A percentile compares a stretch with the other conserved stretches of the same genome.
phyloP scores from a whole-genome alignment of 169 alveolate genomes.

The Plasmodium berghei region DNA sequence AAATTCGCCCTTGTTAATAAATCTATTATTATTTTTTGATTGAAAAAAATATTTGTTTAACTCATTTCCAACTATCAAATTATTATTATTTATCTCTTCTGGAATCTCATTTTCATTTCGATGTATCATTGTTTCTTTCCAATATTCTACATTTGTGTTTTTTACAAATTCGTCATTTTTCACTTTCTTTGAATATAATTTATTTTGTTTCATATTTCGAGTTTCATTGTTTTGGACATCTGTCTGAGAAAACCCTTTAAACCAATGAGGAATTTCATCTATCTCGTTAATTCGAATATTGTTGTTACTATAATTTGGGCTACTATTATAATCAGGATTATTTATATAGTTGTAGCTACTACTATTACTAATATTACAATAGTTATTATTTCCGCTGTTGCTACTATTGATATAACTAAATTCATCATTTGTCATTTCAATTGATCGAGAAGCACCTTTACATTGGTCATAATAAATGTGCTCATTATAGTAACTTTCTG shows the following conservation, averaged over 20 bases:
- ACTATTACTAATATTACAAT: background rate
- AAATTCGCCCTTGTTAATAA: background rate
- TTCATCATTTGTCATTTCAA: background rate
- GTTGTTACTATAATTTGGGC: background rate
- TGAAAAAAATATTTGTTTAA: background rate
- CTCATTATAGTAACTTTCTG: constrained; percentile 22
- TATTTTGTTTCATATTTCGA: constrained; percentile 10
- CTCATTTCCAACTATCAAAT: background rate
- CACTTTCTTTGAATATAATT: background rate
- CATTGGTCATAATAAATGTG: constrained; percentile 6
- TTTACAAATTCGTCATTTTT: constrained; percentile 5
- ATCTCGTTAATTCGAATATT: constrained; percentile 13
- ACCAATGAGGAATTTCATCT: constrained; percentile 2
- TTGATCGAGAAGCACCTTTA: background rate
- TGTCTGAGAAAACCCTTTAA: background rate
- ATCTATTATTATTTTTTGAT: background rate
- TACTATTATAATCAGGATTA: background rate
- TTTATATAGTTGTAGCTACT: background rate
- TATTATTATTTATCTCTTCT: background rate
- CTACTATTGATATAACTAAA: background rate
- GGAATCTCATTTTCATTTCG: background rate
- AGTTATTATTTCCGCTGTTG: background rate
- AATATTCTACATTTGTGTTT: constrained; percentile 9
- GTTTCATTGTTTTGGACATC: constrained; percentile 15
- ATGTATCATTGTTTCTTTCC: constrained; percentile 9